phyloP scores from a whole-genome alignment of 2,329 filamentous ascomycete genomes.

The Botrytis deweyae region DNA sequence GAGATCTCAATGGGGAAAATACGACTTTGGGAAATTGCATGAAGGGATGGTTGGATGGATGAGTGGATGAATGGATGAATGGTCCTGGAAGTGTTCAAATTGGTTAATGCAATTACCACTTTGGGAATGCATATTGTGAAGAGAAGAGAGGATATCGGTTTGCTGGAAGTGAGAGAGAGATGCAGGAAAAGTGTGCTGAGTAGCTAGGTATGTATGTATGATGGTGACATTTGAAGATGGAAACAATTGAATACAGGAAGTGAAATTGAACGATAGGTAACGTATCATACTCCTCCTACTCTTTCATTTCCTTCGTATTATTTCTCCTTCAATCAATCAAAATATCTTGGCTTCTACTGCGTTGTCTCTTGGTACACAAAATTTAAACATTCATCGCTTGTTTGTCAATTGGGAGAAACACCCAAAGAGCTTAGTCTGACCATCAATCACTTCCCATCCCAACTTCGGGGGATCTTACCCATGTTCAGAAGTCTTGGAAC shows the following conservation, averaged over 20 bases:
- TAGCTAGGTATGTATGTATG: not conserved
- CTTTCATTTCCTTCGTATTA: not conserved
- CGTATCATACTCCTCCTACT: not conserved
- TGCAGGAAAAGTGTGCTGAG: not conserved
- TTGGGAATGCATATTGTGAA: not conserved
- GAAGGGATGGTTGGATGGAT: not conserved
- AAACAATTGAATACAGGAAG: not conserved
- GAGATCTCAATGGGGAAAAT: not conserved
- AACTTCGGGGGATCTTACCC: slow-evolving; percentile 15
- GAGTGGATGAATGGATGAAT: not conserved
- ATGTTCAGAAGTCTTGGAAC: slow-evolving; percentile 14
- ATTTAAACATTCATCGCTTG: slow-evolving; percentile 10
- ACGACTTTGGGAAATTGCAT: slow-evolving; percentile 13
- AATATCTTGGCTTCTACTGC: not conserved
- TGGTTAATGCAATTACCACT: not conserved
- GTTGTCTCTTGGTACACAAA: slow-evolving; percentile 13
- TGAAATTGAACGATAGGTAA: not conserved
- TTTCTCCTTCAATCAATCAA: slow-evolving; percentile 1
- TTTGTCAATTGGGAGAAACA: not conserved
- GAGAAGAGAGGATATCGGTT: not conserved
- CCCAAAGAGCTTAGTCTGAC: not conserved
- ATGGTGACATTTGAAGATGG: not conserved
- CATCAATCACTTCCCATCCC: slow-evolving; percentile 10
- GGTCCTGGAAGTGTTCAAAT: not conserved
- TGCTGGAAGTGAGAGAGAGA: not conserved